Evolutionary conservation across 495 filamentous ascomycete species (phyloP), one percentile per base, ranked within the genome.

Genomic region (Penicillium steckii): DNA sequence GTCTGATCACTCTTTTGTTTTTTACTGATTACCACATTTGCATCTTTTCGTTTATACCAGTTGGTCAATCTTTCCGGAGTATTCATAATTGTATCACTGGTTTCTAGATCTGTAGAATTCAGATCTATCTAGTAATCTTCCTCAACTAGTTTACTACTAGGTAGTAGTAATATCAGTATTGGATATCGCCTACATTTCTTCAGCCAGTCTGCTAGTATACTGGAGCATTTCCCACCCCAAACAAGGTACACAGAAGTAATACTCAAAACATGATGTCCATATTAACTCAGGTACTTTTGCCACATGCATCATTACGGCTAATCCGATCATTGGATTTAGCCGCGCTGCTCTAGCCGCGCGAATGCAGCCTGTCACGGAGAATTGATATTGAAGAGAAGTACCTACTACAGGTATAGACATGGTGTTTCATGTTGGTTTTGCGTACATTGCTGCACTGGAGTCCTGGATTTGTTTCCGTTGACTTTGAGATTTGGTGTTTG

Each of bases 1-100:
- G 72, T 77, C 65, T 77, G 72, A 77, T 77, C 66, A 76, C 57
- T 62, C 24, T 58, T 58, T 5, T 56, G 43, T 53, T 29, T 42
- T 55, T 54, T 56, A 25, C 12, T 12, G 9, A 8, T 41, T 22
- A 41, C 38, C 38, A 41, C 38, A 19, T 19, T 41, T 23, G 38
- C 38, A 41, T 41, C 18, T 41, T 21, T 21, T 23, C 23, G 6
- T 41, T 1, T 41, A 12, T 22, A 22, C 5, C 38, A 29, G 6
- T 12, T 29, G 27, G n/a, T 41, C 38, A 19, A 22, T 41, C 38
- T 41, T 22, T 41, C 19, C n/a, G n/a, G n/a, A n/a, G n/a, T n/a
- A n/a, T n/a, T n/a, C n/a, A n/a, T n/a, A n/a, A n/a, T n/a, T n/a
- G n/a, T 23, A 3, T 41, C 35, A 8, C 15, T 19, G 13, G 2